Evolutionary conservation across 495 filamentous ascomycete genomes (phyloP).

Genomic region (Daldinia loculata): DNA sequence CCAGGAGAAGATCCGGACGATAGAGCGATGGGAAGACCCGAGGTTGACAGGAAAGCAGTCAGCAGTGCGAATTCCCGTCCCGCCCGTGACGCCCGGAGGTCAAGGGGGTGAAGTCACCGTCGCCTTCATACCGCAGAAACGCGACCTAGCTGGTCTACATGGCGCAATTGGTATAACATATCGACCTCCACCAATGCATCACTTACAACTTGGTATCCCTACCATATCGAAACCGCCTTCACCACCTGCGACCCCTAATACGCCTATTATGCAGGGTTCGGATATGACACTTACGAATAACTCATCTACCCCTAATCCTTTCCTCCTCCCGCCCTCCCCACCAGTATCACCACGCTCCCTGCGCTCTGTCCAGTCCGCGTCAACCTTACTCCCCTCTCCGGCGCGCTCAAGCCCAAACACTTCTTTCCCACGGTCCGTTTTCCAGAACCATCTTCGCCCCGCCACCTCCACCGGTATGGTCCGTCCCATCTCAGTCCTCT

Average conservation of each 20-base stretch:
- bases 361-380: conserved; percentile 47
- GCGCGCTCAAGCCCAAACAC: conserved; percentile 13
- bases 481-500: conserved; percentile 63
- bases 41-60: conserved; percentile 52
- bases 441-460: conserved; percentile 32
- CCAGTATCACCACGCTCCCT: conserved; percentile 45
- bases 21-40: conserved; percentile 63
- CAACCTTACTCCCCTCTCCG: conserved; percentile 45
- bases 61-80: conserved; percentile 53
- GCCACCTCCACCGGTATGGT: conserved; percentile 22
- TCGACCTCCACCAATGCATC: conserved; percentile 56
- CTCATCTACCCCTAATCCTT: conserved; percentile 52
- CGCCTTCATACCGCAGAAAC: conserved; percentile 67
- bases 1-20: conserved; percentile 57
- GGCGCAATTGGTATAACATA: conserved; percentile 77
- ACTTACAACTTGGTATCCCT: conserved; percentile 18
- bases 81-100: conserved; percentile 55
- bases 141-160: conserved; percentile 68
- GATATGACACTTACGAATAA: conserved; percentile 56
- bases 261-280: conserved; percentile 28
- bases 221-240: conserved; percentile 37
- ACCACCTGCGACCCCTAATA: conserved; percentile 48
- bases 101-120: conserved; percentile 70
- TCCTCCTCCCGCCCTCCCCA: conserved; percentile 55
- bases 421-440: conserved; percentile 29